These are phyloP conservation scores for Clohesyomyces aquaticus DNA, from an alignment of 495 filamentous ascomycete genomes.

Conservation along the genomic window DNA sequence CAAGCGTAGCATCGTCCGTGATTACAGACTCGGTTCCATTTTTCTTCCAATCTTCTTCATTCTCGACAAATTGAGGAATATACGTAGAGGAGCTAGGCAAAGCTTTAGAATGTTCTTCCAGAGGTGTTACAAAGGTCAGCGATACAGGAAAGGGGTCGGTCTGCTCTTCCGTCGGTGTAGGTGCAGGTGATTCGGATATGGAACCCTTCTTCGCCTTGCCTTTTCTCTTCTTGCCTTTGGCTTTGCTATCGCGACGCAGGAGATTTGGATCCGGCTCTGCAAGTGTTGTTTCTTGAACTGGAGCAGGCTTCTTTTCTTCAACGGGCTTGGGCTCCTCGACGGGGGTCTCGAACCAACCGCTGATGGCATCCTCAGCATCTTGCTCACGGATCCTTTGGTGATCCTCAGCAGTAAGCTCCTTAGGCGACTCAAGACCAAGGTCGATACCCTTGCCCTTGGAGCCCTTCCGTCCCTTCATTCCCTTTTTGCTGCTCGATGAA, in stretches of 20 bases:
- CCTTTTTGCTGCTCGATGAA: constrained; percentile 32
- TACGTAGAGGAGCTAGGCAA: constrained; percentile 25
- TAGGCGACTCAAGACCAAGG: constrained; percentile 10
- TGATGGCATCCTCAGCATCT: constrained; percentile 29
- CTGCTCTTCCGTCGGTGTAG: constrained; percentile 24
- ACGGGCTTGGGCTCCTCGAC: constrained; percentile 13
- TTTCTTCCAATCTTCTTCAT: constrained; percentile 33
- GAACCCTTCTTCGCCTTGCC: constrained; percentile 35
- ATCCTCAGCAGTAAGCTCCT: constrained; percentile 31
- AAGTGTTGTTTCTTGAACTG: neutral
- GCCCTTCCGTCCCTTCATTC: constrained; percentile 39
- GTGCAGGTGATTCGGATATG: constrained; percentile 27
- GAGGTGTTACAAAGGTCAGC: neutral
- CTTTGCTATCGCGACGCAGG: constrained; percentile 32
- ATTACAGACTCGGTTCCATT: constrained; percentile 27
- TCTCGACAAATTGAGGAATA: constrained; percentile 26
- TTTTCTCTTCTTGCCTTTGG: constrained; percentile 38
- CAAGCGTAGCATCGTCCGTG: constrained; percentile 36
- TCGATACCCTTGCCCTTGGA: constrained; percentile 36
- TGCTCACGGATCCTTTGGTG: constrained; percentile 27
- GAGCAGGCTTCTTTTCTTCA: constrained; percentile 10
- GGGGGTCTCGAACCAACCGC: constrained; percentile 27
- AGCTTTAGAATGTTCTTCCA: constrained; percentile 12
- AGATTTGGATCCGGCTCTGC: constrained; percentile 22
- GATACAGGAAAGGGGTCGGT: constrained; percentile 1